phyloP scores from a whole-genome alignment of 2,329 filamentous ascomycete genomes.

The Zymoseptoria passerinii region DNA sequence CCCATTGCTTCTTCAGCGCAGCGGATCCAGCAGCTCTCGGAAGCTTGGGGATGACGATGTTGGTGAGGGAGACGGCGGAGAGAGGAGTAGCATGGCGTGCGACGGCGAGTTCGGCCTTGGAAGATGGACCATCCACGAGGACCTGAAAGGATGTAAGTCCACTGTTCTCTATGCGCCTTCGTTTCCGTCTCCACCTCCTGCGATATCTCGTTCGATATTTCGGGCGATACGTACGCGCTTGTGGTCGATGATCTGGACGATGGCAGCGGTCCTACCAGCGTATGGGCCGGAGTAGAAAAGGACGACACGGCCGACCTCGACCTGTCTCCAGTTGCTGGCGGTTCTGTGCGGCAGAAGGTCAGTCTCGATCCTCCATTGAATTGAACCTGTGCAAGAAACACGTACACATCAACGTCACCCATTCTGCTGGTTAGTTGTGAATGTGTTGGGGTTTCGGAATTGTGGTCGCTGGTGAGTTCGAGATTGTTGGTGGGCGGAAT shows the following conservation, averaged over 20 bases:
- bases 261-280: slow-evolving; percentile 79
- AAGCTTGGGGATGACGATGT: slow-evolving; percentile 77
- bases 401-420: slow-evolving; percentile 22
- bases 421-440: slow-evolving; percentile 20
- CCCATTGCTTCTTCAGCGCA: slow-evolving; percentile 80
- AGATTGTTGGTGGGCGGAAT: not conserved
- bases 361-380: not conserved
- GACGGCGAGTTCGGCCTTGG: slow-evolving; percentile 68
- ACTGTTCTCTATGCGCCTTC: slow-evolving; percentile 9
- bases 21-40: slow-evolving; percentile 77
- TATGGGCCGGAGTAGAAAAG: slow-evolving; percentile 77
- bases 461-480: slow-evolving; percentile 1
- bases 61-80: slow-evolving; percentile 77
- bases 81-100: slow-evolving; percentile 82
- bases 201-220: slow-evolving; percentile 12
- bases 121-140: slow-evolving; percentile 89
- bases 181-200: slow-evolving; percentile 1
- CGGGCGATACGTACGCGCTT: slow-evolving; percentile 75
- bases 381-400: not conserved
- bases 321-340: slow-evolving; percentile 70
- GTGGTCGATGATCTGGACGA: slow-evolving; percentile 99
- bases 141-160: slow-evolving; percentile 51
- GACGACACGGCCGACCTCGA: slow-evolving; percentile 97
- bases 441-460: slow-evolving; percentile 10
- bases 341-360: slow-evolving; percentile 17